Evolutionary conservation across 2,329 filamentous ascomycete genomes (phyloP).

Genomic region (Xylariaceae sp.): DNA sequence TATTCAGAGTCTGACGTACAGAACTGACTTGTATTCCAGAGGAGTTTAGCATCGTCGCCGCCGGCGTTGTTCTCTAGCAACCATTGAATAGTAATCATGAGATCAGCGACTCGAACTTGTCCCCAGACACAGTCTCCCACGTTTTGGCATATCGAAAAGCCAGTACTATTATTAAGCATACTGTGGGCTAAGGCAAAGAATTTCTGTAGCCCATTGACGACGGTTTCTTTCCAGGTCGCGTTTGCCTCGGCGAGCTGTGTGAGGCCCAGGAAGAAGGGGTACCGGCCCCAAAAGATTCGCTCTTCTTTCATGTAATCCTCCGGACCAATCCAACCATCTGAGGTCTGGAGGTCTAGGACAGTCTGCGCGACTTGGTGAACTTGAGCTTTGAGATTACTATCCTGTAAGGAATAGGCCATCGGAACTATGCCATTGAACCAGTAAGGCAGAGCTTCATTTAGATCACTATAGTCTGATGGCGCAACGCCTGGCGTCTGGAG

Average conservation of each 20-base stretch:
- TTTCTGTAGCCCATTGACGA: constrained; percentile 15
- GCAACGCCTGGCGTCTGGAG: constrained; percentile 34
- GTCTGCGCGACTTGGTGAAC: constrained; percentile 38
- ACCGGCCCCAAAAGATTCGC: constrained; percentile 25
- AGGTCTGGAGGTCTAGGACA: constrained; percentile 38
- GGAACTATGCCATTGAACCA: constrained; percentile 59
- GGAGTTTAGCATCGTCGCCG: constrained; percentile 16
- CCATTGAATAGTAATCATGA: constrained; percentile 28
- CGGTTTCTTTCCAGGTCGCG: constrained; percentile 9
- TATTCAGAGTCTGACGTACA: neutral
- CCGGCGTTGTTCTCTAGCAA: constrained; percentile 29
- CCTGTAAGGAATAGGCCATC: constrained; percentile 47
- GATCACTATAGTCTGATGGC: constrained; percentile 48
- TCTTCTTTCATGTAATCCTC: constrained; percentile 25
- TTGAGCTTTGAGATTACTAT: constrained; percentile 45
- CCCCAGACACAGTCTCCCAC: constrained; percentile 19
- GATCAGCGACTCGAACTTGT: constrained; percentile 19
- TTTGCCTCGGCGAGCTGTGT: constrained; percentile 33
- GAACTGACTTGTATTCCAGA: constrained; percentile 30
- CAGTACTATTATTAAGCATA: constrained; percentile 21
- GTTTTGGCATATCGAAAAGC: constrained; percentile 14
- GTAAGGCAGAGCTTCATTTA: constrained; percentile 56
- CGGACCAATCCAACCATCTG: constrained; percentile 52
- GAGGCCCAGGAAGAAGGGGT: constrained; percentile 31
- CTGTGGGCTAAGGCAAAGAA: constrained; percentile 18